These are phyloP conservation scores for Lineolata rhizophorae DNA, from an alignment of 495 filamentous ascomycete genomes.

Conservation along the genomic window DNA sequence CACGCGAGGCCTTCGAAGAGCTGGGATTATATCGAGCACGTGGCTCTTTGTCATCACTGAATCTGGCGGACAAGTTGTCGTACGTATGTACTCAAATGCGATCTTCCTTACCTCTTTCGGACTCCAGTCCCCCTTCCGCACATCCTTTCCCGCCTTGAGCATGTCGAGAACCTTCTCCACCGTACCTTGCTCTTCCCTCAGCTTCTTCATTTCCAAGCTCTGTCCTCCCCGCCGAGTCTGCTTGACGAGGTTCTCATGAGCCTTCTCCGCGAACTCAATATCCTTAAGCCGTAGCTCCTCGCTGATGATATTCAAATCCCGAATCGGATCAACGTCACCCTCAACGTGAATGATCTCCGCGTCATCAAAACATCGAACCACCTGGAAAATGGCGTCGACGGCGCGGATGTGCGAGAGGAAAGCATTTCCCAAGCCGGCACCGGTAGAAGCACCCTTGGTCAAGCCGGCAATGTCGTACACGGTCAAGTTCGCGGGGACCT, in stretches of 20 bases:
- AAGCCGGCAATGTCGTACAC: conserved; percentile 99
- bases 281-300: conserved; percentile 96
- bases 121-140: conserved; percentile 71
- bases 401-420: conserved; percentile 98
- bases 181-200: conserved; percentile 83
- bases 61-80: conserved; percentile 16
- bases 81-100: too few species aligned
- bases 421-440: conserved; percentile 90
- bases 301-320: conserved; percentile 90
- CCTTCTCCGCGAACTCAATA: conserved; percentile 96
- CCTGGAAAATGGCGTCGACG: conserved; percentile 99
- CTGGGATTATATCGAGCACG: conserved; percentile 93
- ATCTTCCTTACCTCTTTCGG: conserved; percentile 72
- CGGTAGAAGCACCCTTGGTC: conserved; percentile 88
- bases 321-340: conserved; percentile 85
- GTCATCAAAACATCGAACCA: conserved; percentile 97
- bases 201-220: conserved; percentile 93
- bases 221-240: conserved; percentile 87
- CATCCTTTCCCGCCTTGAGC: conserved; percentile 74
- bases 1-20: conserved; percentile 78
- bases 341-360: conserved; percentile 99
- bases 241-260: conserved; percentile 71
- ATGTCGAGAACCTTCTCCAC: conserved; percentile 68
- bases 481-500: conserved; percentile 88
- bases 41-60: conserved; percentile 95